Evolutionary conservation across 2,329 filamentous ascomycete species (phyloP).

Genomic region (Pseudovirgaria hyperparasitica): DNA sequence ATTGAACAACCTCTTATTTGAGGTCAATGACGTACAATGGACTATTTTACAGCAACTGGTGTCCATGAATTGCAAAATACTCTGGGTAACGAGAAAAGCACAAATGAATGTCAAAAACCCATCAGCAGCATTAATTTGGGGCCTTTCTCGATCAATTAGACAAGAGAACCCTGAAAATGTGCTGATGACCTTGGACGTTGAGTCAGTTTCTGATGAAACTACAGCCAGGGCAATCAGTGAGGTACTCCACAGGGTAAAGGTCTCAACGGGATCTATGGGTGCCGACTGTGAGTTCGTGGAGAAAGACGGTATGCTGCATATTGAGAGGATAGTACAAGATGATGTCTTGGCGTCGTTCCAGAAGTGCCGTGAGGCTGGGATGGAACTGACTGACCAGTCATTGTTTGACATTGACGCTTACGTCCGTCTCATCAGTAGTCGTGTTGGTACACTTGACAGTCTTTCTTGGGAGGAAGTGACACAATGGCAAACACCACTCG

Average conservation of each 20-base stretch:
- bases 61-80: neutral
- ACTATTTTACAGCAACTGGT: constrained; percentile 1
- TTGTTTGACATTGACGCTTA: constrained; percentile 1
- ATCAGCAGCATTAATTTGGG: constrained; percentile 1
- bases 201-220: neutral
- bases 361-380: neutral
- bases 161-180: neutral
- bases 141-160: constrained; percentile 1
- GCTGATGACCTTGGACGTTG: constrained; percentile 1
- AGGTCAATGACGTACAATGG: constrained; percentile 1
- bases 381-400: neutral
- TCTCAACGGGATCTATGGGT: neutral
- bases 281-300: constrained; percentile 4
- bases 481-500: constrained; percentile 3
- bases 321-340: constrained; percentile 1
- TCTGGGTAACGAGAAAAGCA: constrained; percentile 1
- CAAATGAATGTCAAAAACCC: constrained; percentile 1
- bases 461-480: constrained; percentile 4
- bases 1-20: neutral
- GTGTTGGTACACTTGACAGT: constrained; percentile 6
- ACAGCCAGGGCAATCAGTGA: constrained; percentile 1
- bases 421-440: constrained; percentile 3
- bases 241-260: neutral
- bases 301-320: constrained; percentile 2
- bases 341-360: constrained; percentile 1